phyloP scores from a whole-genome alignment of 768 basidiomycete species.

The Lentinula aciculospora region DNA sequence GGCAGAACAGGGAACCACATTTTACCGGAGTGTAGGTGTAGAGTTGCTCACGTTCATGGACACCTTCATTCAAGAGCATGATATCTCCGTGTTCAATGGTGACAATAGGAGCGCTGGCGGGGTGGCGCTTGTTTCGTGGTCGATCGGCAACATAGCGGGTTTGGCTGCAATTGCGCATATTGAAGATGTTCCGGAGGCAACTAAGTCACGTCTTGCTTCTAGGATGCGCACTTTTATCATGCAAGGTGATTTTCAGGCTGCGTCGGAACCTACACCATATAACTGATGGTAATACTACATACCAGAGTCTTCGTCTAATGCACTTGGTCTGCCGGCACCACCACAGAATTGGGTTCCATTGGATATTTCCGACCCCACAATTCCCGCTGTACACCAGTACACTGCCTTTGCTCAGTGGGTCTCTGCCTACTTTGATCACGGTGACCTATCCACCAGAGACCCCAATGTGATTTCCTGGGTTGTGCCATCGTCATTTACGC shows the following conservation, averaged over 20 bases:
- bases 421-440: slow-evolving; percentile 12
- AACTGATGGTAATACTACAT: background rate
- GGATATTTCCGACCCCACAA: slow-evolving; percentile 13
- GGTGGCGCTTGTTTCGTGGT: slow-evolving; percentile 18
- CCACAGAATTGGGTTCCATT: slow-evolving; percentile 17
- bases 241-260: background rate
- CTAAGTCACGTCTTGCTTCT: background rate
- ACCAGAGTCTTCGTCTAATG: slow-evolving; percentile 17
- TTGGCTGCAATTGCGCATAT: background rate
- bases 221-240: background rate
- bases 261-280: too few relatives aligned
- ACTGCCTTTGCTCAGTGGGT: slow-evolving; percentile 19
- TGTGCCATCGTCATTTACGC: background rate
- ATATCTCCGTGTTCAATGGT: background rate
- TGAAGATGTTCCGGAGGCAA: background rate
- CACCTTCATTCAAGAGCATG: slow-evolving; percentile 16
- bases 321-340: slow-evolving; percentile 13
- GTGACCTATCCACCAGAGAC: slow-evolving; percentile 11
- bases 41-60: slow-evolving; percentile 22
- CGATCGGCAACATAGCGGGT: background rate
- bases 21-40: slow-evolving; percentile 19
- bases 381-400: slow-evolving; percentile 14
- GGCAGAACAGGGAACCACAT: slow-evolving; percentile 12
- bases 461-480: background rate
- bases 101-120: slow-evolving; percentile 17